Base-by-base conservation (phyloP, 441 rosid genomes). In the Arabidopsis lyrata region DNA sequence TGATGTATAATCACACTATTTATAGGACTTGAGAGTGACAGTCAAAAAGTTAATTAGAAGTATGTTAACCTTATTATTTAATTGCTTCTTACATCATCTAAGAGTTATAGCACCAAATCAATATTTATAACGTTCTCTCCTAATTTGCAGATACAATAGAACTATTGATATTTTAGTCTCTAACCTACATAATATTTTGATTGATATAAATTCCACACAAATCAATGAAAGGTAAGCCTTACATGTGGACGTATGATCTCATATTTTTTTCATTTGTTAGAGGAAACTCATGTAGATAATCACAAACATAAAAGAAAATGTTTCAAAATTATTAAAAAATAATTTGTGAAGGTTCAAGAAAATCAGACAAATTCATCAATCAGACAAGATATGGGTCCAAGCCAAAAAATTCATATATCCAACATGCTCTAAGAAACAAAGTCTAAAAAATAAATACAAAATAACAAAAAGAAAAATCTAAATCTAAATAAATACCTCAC, bases 301-400 rank as follows among this genome's bases (percentile, higher is more conserved):
- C 52, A 70, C 31, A 56, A 64, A 41, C 14, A 47, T 36, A 27
- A 9, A 49, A 42, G 12, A 14, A 61, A 59, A 27, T 6, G 5
- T 5, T 47, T 49, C 3, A 11, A 41, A 77, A 50, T n/a, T 16
- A 47, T 31, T 35, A 14, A 7, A 14, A 58, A 61, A 15, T 5
- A 62, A 59, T 34, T 29, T 61, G 18, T 45, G 74, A 66, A 66
- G 70, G 73, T 72, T 72, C 66, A 77, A 77, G 74, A 77, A 72
- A 72, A 72, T 53, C 68, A 77, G 77, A 77, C 77, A 72, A 72
- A 70, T 65, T 77, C 72, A 77, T 77, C 63, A 77, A 65, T 70
- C 68, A 66, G 77, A 72, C 73, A 72, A 77, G 74, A 73, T 42
- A 72, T 72, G 81, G 81, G 74, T 72, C 81, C 81, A 72, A 60